Evolutionary conservation across 352 stramenopile genomes (phyloP), one percentile per base, ranked within the genome.

Genomic region (Albugo laibachii): DNA sequence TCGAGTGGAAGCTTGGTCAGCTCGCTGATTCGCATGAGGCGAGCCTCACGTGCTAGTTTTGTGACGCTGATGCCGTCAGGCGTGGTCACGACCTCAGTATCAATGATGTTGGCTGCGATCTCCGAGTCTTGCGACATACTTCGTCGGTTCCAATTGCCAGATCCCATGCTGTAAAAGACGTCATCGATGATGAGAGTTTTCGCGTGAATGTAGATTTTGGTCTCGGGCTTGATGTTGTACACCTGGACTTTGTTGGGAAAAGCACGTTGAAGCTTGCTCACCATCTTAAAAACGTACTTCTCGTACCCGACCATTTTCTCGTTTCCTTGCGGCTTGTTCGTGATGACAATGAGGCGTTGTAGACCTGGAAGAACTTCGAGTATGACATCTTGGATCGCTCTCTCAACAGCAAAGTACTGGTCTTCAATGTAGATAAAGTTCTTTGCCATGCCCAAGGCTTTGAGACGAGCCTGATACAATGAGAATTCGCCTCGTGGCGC

Each of bases 401-500:
- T 66, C 2, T 80, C 64, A 19, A 61, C 43, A 0, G 73, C 52
- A 39, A 80, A 77, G 54, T 80, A 80, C 58, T 80, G 68, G 46
- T 80, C 68, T 41, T 80, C 65, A 19, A 80, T 69, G 60, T 76
- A 80, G 31, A 80, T 68, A 41, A 62, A 80, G 53, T 78, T 80
- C 46, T 66, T 66, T 4, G 68, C 68, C 36, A 61, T 66, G 16
- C 52, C 49, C 36, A 78, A 63, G 11, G 62, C 68, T 48, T 80
- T 76, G 49, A 80, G 49, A 11, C 63, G 63, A 10, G 63, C 49
- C 4, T 62, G 47, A 42, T 76, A 63, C 15, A 78, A 45, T 31
- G 71, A 75, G 5, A 52, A 41, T 24, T 80, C 71, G 18, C 71
- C 63, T 2, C 47, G 41, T 0, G 71, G 71, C 0, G 71, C 69